phyloP scores from a whole-genome alignment of 2,329 filamentous ascomycete species.

The Aspergillus arachidicola region DNA sequence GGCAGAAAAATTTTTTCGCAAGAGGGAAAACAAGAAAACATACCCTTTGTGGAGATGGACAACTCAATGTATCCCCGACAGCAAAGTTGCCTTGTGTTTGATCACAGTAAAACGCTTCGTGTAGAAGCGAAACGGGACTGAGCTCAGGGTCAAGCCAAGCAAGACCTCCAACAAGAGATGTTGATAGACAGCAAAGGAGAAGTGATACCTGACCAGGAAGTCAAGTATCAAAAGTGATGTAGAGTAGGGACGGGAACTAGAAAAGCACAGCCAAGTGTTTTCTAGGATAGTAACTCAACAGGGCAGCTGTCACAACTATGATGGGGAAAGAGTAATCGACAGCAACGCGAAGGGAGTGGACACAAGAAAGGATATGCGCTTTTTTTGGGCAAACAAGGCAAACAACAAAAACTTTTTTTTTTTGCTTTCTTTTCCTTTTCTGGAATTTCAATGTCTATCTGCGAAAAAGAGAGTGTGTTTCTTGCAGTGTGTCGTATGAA shows the following conservation, averaged over 20 bases:
- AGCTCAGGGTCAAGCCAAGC: conserved; percentile 15
- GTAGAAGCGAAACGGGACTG: conserved; percentile 10
- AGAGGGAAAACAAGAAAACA: conserved; percentile 30
- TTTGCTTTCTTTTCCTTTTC: conserved; percentile 24
- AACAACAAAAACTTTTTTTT: conserved; percentile 21
- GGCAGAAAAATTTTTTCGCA: conserved; percentile 1
- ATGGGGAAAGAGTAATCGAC: conserved; percentile 15
- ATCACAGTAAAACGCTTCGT: conserved; percentile 7
- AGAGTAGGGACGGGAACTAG: conserved; percentile 21
- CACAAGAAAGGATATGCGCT: conserved; percentile 19
- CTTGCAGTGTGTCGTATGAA: conserved; percentile 12
- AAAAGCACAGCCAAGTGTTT: conserved; percentile 46
- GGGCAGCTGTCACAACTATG: conserved; percentile 21
- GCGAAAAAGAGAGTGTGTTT: conserved; percentile 23
- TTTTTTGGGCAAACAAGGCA: conserved; percentile 17
- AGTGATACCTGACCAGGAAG: conserved; percentile 5
- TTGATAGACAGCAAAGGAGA: not conserved
- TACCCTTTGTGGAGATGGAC: conserved; percentile 84
- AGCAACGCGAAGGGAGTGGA: conserved; percentile 21
- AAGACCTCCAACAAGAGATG: conserved; percentile 6
- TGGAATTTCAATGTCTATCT: conserved; percentile 31
- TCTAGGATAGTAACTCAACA: conserved; percentile 23
- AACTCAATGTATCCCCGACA: conserved; percentile 92
- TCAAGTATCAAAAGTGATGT: conserved; percentile 14
- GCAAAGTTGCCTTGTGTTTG: conserved; percentile 25